A percentile compares a stretch with the other conserved stretches of the same genome.
phyloP scores from a whole-genome alignment of 352 stramenopile species.

The Saprolegnia diclina region DNA sequence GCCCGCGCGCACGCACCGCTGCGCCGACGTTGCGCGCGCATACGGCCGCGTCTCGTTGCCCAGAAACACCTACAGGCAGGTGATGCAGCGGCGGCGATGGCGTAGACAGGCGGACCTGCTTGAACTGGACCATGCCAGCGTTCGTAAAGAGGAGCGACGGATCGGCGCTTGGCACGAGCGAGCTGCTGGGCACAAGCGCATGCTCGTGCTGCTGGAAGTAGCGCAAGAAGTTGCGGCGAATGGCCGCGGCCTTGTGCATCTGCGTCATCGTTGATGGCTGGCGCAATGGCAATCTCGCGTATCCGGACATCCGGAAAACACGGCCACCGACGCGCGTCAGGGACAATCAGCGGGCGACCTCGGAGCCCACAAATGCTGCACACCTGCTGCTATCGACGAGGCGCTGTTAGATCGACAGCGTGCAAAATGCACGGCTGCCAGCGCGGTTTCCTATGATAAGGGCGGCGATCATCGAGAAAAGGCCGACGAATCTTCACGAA shows the following conservation, averaged over 20 bases:
- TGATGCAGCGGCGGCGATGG: neutral
- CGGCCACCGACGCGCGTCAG: too few species aligned
- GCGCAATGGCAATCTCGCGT: neutral
- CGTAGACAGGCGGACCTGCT: slow-evolving; percentile 66
- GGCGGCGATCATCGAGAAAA: too few species aligned
- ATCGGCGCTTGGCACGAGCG: slow-evolving; percentile 76
- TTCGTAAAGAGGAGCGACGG: slow-evolving; percentile 97
- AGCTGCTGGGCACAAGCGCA: slow-evolving; percentile 53
- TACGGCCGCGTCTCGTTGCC: slow-evolving; percentile 74
- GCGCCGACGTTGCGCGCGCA: slow-evolving; percentile 88
- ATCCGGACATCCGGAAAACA: neutral
- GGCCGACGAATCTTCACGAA: too few species aligned
- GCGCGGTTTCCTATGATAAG: too few species aligned
- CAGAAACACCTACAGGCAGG: slow-evolving; percentile 83
- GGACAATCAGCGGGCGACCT: too few species aligned
- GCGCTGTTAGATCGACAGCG: too few species aligned
- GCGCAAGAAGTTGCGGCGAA: slow-evolving; percentile 52
- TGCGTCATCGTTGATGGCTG: neutral
- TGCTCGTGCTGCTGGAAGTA: slow-evolving; percentile 67
- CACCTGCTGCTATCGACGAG: too few species aligned
- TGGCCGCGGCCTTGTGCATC: slow-evolving; percentile 8
- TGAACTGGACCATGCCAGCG: slow-evolving; percentile 95
- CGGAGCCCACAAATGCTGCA: too few species aligned
- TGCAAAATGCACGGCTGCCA: too few species aligned
- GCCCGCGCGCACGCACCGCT: slow-evolving; percentile 96